phyloP scores from a whole-genome alignment of 1,284 basidiomycete species.

The Golubevia sp. region DNA sequence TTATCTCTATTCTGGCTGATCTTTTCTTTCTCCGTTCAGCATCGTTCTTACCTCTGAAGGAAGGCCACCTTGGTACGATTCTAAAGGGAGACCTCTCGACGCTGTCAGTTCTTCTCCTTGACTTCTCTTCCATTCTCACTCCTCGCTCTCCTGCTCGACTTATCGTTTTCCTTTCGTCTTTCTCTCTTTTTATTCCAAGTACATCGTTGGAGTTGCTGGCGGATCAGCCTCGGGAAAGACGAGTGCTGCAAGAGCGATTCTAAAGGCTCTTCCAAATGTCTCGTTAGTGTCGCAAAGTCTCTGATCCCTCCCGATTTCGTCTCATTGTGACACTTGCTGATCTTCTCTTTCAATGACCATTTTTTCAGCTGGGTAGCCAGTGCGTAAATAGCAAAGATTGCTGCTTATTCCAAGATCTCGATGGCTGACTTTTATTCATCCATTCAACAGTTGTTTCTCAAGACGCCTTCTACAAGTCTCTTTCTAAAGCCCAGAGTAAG shows the following conservation, averaged over 20 bases:
- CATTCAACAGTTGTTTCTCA: conserved; percentile 62
- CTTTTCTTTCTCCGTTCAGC: background rate
- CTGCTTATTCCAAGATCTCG: background rate
- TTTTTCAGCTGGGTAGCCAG: conserved; percentile 53
- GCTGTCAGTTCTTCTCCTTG: conserved; percentile 14
- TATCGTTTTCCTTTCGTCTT: background rate
- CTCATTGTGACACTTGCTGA: no score
- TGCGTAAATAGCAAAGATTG: no score
- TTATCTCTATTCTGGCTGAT: no score
- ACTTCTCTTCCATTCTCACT: background rate
- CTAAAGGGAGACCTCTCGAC: conserved; percentile 70
- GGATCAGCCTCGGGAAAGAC: conserved; percentile 94
- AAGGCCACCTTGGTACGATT: conserved; percentile 68
- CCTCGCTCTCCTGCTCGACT: background rate
- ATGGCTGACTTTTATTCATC: background rate
- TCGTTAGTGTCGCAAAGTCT: conserved; percentile 41
- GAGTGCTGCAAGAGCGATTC: conserved; percentile 44
- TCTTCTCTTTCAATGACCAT: no score
- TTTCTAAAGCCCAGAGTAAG: conserved; percentile 76
- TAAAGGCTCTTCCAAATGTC: conserved; percentile 45
- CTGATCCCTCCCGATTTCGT: no score
- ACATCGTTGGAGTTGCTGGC: conserved; percentile 91
- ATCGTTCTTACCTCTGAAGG: conserved; percentile 7
- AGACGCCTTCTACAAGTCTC: conserved; percentile 91
- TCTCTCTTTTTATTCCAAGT: conserved; percentile 57